Evolutionary conservation across 306 rosid species (phyloP), one percentile per base, ranked within the genome.

Genomic region (Acacia confusa): DNA sequence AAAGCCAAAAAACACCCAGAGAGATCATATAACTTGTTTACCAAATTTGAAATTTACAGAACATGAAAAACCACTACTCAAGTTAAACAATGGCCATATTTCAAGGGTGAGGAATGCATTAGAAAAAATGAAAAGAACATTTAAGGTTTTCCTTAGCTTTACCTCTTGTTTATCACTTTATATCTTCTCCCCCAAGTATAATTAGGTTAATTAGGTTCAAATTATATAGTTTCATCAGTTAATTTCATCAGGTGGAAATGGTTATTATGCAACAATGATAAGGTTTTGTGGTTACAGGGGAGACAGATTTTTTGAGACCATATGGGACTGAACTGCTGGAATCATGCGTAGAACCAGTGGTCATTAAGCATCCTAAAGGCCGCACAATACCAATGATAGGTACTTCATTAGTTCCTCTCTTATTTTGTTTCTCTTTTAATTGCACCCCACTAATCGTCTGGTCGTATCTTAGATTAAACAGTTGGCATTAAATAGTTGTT

Each of bases 281-380:
- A 7, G 66, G 67, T 79, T 27, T 71, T 55, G 8, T 5, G 16
- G 0, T 6, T 63, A 19, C 89, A 90, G 97, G 97, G 27, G 92
- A 90, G 87, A 78, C 20, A 6, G 97, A 92, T 48, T 90, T 87
- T 84, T 57, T 92, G 86, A 92, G 67, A 84, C 86, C 76, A 43
- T 79, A 81, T 74, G 94, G 97, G 48, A 12, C 38, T 34, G 82
- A 90, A 25, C 75, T 92, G 4, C 25, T 90, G 57, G 84, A 92
- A 82, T 74, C 83, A 4, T 92, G 76, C 19, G 73, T 82, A 7
- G 88, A 88, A 1, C 90, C 97, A 16, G 68, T 75, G 0, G 81
- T 88, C n/a, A 86, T 92, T 79, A 82, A 87, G 82, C 97, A 92
- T 81, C 92, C 97, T 15, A 90, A 90, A 78, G 97, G 94, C 72